Evolutionary conservation across 768 basidiomycete genomes (phyloP).

Genomic region (Naganishia kalamii): DNA sequence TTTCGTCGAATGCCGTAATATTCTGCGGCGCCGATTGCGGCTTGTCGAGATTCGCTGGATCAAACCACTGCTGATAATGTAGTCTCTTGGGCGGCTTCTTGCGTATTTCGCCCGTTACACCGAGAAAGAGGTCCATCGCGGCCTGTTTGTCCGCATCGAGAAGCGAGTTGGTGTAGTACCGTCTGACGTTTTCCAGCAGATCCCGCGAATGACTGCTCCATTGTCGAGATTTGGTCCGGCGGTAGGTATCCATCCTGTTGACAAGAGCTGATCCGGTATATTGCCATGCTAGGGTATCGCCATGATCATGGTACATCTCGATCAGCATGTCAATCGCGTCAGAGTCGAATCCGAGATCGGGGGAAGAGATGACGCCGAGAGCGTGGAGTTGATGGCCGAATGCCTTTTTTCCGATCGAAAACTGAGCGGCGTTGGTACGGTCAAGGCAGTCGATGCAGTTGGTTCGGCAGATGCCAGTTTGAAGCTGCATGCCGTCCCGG

Average conservation of each 20-base stretch:
- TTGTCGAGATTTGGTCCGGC: conserved; percentile 70
- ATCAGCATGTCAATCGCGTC: conserved; percentile 95
- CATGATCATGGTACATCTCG: conserved; percentile 97
- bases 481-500: conserved; percentile 55
- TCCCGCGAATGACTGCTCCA: conserved; percentile 97
- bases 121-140: conserved; percentile 87
- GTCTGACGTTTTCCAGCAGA: conserved; percentile 78
- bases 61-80: conserved; percentile 80
- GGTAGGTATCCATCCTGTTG: conserved; percentile 91
- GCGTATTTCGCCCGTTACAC: conserved; percentile 22
- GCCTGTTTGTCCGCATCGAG: conserved; percentile 94
- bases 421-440: conserved; percentile 92
- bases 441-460: conserved; percentile 98
- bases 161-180: conserved; percentile 91
- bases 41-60: conserved; percentile 50
- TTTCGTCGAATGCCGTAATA: background rate
- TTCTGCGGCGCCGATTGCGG: conserved; percentile 40
- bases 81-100: conserved; percentile 55
- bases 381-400: conserved; percentile 93
- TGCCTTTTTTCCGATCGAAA: conserved; percentile 90
- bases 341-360: conserved; percentile 81
- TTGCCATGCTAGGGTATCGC: conserved; percentile 88
- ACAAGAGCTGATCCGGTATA: conserved; percentile 95
- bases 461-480: conserved; percentile 84
- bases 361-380: conserved; percentile 76